Conservation (phyloP, 129 eudicot species). For the Tagetes patula region DNA sequence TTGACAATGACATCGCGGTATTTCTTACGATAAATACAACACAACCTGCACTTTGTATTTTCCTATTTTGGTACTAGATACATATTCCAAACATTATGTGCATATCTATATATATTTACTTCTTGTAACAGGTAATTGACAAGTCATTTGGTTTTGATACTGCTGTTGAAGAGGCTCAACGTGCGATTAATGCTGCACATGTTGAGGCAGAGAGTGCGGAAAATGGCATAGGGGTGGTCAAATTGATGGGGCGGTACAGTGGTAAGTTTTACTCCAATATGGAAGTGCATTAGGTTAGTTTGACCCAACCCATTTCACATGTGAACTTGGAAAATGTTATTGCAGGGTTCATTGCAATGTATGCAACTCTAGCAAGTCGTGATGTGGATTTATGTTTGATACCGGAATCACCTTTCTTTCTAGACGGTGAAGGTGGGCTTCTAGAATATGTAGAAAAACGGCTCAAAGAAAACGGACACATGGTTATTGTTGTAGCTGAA, state of each 20-base stretch:
- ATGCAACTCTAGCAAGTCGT: constrained; percentile 92
- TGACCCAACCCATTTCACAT: not conserved
- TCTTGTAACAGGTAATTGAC: constrained; percentile 75
- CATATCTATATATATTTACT: constrained; percentile 11
- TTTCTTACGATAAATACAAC: not conserved
- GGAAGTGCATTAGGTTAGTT: not conserved
- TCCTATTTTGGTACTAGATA: not conserved
- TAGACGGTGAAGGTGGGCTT: constrained; percentile 87
- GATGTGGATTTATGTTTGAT: constrained; percentile 94
- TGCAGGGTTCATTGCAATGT: constrained; percentile 94
- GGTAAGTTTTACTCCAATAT: constrained; percentile 45
- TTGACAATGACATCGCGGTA: constrained; percentile 87
- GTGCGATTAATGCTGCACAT: constrained; percentile 95
- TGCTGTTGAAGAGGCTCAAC: constrained; percentile 98
- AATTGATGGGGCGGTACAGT: constrained; percentile 92
- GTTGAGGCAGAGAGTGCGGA: constrained; percentile 92
- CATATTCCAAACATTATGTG: not conserved
- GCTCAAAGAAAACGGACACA: constrained; percentile 88
- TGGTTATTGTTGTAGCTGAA: constrained; percentile 96
- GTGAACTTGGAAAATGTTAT: constrained; percentile 20
- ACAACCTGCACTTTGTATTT: not conserved
- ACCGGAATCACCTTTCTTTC: constrained; percentile 90
- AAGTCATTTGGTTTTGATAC: constrained; percentile 95
- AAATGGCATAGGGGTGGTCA: constrained; percentile 89
- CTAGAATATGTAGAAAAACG: constrained; percentile 64